Conservation (phyloP, 2,329 filamentous ascomycete genomes). For the Trichoderma afroharzianum region DNA sequence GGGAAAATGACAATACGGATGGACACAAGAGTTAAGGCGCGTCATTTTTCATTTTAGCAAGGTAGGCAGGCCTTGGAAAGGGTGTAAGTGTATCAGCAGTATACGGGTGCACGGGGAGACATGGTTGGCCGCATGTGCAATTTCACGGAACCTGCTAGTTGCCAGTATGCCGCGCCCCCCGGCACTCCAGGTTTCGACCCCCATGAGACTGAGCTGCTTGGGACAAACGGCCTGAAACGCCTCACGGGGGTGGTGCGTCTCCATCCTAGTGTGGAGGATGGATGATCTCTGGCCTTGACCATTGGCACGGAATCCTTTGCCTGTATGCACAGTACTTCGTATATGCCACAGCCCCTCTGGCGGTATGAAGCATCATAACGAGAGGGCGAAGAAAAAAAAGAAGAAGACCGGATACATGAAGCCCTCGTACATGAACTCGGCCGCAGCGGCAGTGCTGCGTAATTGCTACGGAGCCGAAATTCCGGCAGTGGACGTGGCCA, state of each 20-base stretch:
- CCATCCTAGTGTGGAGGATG: constrained; percentile 5
- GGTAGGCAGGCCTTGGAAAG: constrained; percentile 2
- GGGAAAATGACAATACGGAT: constrained; percentile 3
- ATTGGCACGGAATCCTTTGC: not conserved
- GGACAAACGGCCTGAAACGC: constrained; percentile 13
- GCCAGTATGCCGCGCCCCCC: constrained; percentile 7
- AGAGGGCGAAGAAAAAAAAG: not conserved
- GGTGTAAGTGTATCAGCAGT: constrained; percentile 12
- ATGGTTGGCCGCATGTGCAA: constrained; percentile 7
- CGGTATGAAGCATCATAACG: not conserved
- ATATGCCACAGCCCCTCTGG: not conserved
- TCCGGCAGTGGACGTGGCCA: constrained; percentile 10
- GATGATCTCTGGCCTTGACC: not conserved
- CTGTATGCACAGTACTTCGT: not conserved
- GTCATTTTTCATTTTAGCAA: constrained; percentile 16
- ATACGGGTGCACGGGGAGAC: not conserved
- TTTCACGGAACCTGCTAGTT: constrained; percentile 1
- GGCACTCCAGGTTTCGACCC: constrained; percentile 9
- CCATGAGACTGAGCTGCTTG: constrained; percentile 4
- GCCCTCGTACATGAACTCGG: not conserved
- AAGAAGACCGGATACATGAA: not conserved
- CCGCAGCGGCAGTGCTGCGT: constrained; percentile 3
- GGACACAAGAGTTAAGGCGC: constrained; percentile 6
- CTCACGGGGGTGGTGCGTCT: constrained; percentile 7
- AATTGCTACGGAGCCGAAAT: constrained; percentile 11